A percentile compares a stretch with the other conserved stretches of the same genome.
phyloP scores from a whole-genome alignment of 371 early-diverging fungal species.

The Mucor plumbeus region DNA sequence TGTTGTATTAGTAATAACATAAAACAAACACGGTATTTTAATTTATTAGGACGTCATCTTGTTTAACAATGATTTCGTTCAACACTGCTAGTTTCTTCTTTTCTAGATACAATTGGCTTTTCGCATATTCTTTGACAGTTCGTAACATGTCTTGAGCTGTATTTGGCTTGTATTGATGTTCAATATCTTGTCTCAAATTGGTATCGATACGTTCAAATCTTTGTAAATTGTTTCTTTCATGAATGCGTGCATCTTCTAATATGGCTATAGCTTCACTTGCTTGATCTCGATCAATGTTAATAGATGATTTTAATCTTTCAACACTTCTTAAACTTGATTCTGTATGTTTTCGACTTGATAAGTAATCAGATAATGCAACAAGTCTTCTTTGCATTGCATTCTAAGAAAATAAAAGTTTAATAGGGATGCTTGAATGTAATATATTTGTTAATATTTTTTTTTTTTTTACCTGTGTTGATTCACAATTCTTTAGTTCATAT shows the following conservation, averaged over 20 bases:
- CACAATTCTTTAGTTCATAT: conserved; percentile 42
- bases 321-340: conserved; percentile 42
- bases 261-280: conserved; percentile 47
- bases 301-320: conserved; percentile 49
- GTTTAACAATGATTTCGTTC: not conserved
- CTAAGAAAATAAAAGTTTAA: conserved; percentile 3
- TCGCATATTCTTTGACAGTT: conserved; percentile 41
- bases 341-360: conserved; percentile 37
- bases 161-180: conserved; percentile 33
- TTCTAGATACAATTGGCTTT: conserved; percentile 45
- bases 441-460: not conserved
- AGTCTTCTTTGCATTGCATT: conserved; percentile 39
- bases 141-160: conserved; percentile 32
- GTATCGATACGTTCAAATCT: conserved; percentile 42
- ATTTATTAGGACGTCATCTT: conserved; percentile 2
- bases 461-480: conserved; percentile 35
- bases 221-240: conserved; percentile 30
- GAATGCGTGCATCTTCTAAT: conserved; percentile 39
- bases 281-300: conserved; percentile 41
- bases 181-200: conserved; percentile 40
- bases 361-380: conserved; percentile 35
- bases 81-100: conserved; percentile 35
- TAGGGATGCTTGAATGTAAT: too few relatives aligned
- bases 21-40: not conserved
- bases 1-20: not conserved